Percentiles rank a stretch among this genome's conserved stretches.
Evolutionary conservation across 306 rosid species (phyloP).

Genomic region (Cotoneaster glaucophyllus): DNA sequence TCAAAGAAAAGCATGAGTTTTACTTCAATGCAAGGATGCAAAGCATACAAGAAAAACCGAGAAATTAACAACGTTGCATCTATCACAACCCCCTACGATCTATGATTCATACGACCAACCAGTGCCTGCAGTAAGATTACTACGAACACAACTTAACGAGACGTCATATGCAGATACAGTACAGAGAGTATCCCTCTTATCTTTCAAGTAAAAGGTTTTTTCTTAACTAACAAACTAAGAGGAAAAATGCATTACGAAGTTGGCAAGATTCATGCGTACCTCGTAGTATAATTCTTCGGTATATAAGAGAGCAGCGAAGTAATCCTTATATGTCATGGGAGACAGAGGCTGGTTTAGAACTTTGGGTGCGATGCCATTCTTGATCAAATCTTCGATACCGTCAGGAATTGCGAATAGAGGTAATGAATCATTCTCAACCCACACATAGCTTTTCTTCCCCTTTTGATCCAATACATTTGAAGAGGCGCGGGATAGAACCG

Average conservation of each 20-base stretch:
- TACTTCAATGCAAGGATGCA: neutral
- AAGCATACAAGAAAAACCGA: neutral
- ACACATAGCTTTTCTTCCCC: neutral
- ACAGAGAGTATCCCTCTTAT: neutral
- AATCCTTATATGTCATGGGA: conserved; percentile 25
- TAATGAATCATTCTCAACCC: conserved; percentile 8
- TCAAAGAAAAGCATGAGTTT: neutral
- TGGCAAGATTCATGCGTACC: conserved; percentile 9
- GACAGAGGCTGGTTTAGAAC: conserved; percentile 22
- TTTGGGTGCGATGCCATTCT: conserved; percentile 24
- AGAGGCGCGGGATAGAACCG: neutral
- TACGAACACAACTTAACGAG: neutral
- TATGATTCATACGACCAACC: neutral
- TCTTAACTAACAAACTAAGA: neutral
- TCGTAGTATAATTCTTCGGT: conserved; percentile 33
- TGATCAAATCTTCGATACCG: conserved; percentile 21
- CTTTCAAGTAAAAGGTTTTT: neutral
- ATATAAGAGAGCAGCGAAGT: conserved; percentile 35
- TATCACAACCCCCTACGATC: neutral
- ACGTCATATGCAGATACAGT: neutral
- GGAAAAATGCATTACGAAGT: neutral
- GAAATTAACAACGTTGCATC: neutral
- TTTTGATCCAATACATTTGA: neutral
- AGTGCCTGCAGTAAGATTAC: neutral
- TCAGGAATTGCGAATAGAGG: conserved; percentile 24